Conservation (phyloP, 2,329 filamentous ascomycete genomes). For the Sporothrix pallida region DNA sequence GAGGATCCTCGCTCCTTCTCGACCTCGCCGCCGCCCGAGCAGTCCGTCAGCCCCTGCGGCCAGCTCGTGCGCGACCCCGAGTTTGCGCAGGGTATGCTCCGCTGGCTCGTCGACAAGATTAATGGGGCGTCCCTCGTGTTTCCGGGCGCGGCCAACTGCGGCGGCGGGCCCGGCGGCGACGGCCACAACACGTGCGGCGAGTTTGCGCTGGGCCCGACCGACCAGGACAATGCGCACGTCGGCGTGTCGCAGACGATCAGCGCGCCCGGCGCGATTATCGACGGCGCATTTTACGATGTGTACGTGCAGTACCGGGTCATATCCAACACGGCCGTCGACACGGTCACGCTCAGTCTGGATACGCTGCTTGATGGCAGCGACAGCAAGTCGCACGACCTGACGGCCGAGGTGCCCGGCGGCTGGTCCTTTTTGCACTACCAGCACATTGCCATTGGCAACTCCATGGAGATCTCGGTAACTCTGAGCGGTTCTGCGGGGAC, state of each 20-base stretch:
- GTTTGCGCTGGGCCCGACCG: not conserved
- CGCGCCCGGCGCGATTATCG: not conserved
- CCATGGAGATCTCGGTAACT: not conserved
- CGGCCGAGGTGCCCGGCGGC: not conserved
- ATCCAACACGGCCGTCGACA: not conserved
- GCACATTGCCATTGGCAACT: not conserved
- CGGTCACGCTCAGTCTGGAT: not conserved
- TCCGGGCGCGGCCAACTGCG: slow-evolving; percentile 1
- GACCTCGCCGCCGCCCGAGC: not conserved
- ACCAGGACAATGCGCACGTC: not conserved
- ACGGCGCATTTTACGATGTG: not conserved
- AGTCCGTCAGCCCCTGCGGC: slow-evolving; percentile 7
- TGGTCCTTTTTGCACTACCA: slow-evolving; percentile 8
- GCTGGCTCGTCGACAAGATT: not conserved
- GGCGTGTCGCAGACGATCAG: not conserved
- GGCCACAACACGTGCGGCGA: not conserved
- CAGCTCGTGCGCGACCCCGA: slow-evolving; percentile 9
- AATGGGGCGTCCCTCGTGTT: not conserved
- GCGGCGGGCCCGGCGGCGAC: not conserved
- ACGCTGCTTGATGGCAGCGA: not conserved
- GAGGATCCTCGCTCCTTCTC: not conserved
- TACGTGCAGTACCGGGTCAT: slow-evolving; percentile 17
- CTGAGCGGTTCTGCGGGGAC: not conserved
- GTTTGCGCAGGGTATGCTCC: not conserved
- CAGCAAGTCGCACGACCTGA: not conserved